Evolutionary conservation across 1,284 basidiomycete genomes (phyloP), one percentile per base, ranked within the genome.

Genomic region (Cryptococcus depauperatus): DNA sequence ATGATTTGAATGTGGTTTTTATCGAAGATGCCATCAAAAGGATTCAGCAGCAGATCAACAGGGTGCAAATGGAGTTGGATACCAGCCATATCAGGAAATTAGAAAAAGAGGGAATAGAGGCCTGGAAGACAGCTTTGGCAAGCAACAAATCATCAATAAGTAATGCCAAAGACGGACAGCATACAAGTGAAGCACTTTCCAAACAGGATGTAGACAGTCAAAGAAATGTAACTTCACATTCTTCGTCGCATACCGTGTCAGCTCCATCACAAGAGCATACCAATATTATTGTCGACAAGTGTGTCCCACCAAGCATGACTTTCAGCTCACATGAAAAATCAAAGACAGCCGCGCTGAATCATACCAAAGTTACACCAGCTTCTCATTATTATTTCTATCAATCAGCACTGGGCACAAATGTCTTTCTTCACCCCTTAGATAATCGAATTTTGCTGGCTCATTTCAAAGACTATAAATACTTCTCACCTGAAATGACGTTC

Each of bases 341-440:
- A n/a, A n/a, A n/a, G n/a, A n/a, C n/a, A n/a, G n/a, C n/a, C n/a
- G n/a, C n/a, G n/a, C n/a, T n/a, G n/a, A n/a, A n/a, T n/a, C n/a
- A n/a, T n/a, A n/a, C n/a, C n/a, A n/a, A n/a, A n/a, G 37, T 54
- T 7, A 59, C 62, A 4, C 58, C 55, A 18, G 66, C 64, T 4
- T 65, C 64, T 1, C 59, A 62, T 2, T 97, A 95, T 71, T 89
- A 85, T 61, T 99, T 88, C 70, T 99, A 96, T 69, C 95, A 98
- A 70, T 86, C 90, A 10, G 82, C 88, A 0, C 87, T 87, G 2
- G 95, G 93, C 14, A 77, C 88, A 50, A 85, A 88, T 16, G 79
- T 97, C 58, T 99, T 86, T 74, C 78, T 99, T 13, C 90, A 95
- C 62, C 92, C 93, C 2, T 78, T 98, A 32, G 93, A 99, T 67